A percentile compares a stretch with the other conserved stretches of the same genome.
phyloP scores from a whole-genome alignment of 2,329 filamentous ascomycete species.

The Allantophomopsis cytisporea region DNA sequence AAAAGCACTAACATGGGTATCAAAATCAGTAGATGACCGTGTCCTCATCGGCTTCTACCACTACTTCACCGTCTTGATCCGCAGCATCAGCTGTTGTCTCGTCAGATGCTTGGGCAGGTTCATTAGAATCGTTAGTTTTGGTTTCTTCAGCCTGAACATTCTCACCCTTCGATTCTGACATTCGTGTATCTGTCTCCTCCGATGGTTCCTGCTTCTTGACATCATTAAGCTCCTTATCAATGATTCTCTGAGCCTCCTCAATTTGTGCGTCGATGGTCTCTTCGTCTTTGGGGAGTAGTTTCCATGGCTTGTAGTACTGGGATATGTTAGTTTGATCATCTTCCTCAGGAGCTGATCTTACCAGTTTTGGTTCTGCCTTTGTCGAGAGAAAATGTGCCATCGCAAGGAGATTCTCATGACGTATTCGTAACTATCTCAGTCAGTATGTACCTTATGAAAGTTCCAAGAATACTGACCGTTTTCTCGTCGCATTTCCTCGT shows the following conservation, averaged over 20 bases:
- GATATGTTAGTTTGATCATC: neutral
- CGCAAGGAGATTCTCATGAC: slow-evolving; percentile 59
- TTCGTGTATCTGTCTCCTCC: slow-evolving; percentile 12
- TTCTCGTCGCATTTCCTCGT: slow-evolving; percentile 65
- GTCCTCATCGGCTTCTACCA: slow-evolving; percentile 79
- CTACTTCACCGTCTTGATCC: slow-evolving; percentile 60
- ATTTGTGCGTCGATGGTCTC: slow-evolving; percentile 58
- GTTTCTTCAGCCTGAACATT: slow-evolving; percentile 15
- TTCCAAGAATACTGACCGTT: slow-evolving; percentile 40
- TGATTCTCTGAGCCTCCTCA: slow-evolving; percentile 43
- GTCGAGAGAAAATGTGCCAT: slow-evolving; percentile 65
- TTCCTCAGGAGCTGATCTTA: slow-evolving; percentile 27
- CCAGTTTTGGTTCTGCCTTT: slow-evolving; percentile 55
- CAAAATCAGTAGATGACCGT: slow-evolving; percentile 68
- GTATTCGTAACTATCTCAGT: slow-evolving; percentile 37
- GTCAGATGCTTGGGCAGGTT: slow-evolving; percentile 14
- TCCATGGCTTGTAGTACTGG: slow-evolving; percentile 81
- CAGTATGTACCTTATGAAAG: neutral
- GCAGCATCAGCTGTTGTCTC: slow-evolving; percentile 29
- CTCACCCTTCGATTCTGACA: slow-evolving; percentile 24
- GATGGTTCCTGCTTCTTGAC: slow-evolving; percentile 31
- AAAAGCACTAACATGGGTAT: too few species aligned
- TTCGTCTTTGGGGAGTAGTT: slow-evolving; percentile 55
- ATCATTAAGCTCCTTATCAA: slow-evolving; percentile 41
- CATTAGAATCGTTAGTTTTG: slow-evolving; percentile 20